phyloP scores from a whole-genome alignment of 2,329 filamentous ascomycete species.

The Colletotrichum sp. region DNA sequence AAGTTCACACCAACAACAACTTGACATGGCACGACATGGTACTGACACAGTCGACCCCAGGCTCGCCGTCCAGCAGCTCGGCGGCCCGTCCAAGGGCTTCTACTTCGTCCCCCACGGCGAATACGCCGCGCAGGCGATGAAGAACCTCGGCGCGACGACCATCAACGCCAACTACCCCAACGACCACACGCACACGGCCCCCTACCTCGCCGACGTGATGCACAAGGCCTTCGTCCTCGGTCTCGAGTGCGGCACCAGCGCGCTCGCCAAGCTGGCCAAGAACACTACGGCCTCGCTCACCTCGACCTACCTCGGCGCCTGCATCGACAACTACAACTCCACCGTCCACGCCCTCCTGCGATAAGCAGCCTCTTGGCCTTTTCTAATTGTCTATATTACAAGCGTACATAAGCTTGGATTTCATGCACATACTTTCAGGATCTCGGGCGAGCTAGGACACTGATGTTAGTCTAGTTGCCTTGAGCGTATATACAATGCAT shows the following conservation, averaged over 20 bases:
- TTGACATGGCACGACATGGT: neutral
- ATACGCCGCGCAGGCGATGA: slow-evolving; percentile 59
- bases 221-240: slow-evolving; percentile 63
- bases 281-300: slow-evolving; percentile 37
- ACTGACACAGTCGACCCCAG: neutral
- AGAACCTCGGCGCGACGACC: slow-evolving; percentile 49
- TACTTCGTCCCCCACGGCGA: slow-evolving; percentile 66
- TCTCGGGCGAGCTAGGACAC: neutral
- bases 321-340: slow-evolving; percentile 25
- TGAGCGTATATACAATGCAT: neutral
- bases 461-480: neutral
- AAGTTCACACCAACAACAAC: slow-evolving; percentile 28
- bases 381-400: neutral
- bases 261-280: slow-evolving; percentile 35
- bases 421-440: slow-evolving; percentile 4
- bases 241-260: slow-evolving; percentile 51
- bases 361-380: neutral
- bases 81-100: slow-evolving; percentile 42
- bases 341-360: slow-evolving; percentile 19
- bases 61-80: slow-evolving; percentile 40
- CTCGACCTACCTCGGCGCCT: slow-evolving; percentile 30
- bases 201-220: slow-evolving; percentile 59
- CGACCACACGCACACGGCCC: slow-evolving; percentile 68
- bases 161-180: slow-evolving; percentile 61
- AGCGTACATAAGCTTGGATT: neutral